Evolutionary conservation across 495 filamentous ascomycete species (phyloP).

Genomic region (Neurospora sp.): DNA sequence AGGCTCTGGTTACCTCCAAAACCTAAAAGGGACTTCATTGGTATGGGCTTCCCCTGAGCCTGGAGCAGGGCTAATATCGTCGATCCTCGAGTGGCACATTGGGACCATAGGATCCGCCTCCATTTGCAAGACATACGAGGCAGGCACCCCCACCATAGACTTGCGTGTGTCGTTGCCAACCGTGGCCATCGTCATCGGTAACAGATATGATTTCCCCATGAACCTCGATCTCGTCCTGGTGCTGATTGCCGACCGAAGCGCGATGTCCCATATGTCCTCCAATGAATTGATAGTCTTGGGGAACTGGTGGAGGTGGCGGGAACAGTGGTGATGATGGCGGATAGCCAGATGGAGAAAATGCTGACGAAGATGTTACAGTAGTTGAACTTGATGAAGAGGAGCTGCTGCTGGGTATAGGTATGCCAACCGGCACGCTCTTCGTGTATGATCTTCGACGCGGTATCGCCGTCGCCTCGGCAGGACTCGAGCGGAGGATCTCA

Average conservation of each 20-base stretch:
- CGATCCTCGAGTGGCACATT: slow-evolving; percentile 38
- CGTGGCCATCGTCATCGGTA: slow-evolving; percentile 32
- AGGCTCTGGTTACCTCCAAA: neutral
- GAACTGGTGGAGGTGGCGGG: slow-evolving; percentile 25
- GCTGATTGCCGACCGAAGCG: neutral
- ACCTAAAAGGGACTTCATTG: neutral
- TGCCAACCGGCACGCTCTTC: slow-evolving; percentile 27
- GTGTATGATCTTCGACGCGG: slow-evolving; percentile 34
- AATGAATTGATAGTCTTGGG: slow-evolving; percentile 18
- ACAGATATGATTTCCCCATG: slow-evolving; percentile 36
- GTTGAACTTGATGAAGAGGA: slow-evolving; percentile 10
- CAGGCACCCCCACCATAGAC: slow-evolving; percentile 41
- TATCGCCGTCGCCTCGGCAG: slow-evolving; percentile 17
- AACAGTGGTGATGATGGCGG: slow-evolving; percentile 33
- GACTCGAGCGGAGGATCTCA: slow-evolving; percentile 14
- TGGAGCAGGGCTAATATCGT: slow-evolving; percentile 15
- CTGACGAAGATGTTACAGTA: slow-evolving; percentile 8
- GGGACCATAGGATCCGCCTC: slow-evolving; percentile 40
- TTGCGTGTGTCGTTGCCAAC: slow-evolving; percentile 40
- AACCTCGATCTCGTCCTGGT: slow-evolving; percentile 25
- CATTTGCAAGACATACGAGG: slow-evolving; percentile 31
- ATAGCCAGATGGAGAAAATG: slow-evolving; percentile 34
- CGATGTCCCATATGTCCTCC: slow-evolving; percentile 19
- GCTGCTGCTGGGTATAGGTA: slow-evolving; percentile 11
- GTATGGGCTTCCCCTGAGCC: neutral